Evolutionary conservation across 805 yeast genomes (phyloP).

Genomic region (Cyberlindnera maritima): DNA sequence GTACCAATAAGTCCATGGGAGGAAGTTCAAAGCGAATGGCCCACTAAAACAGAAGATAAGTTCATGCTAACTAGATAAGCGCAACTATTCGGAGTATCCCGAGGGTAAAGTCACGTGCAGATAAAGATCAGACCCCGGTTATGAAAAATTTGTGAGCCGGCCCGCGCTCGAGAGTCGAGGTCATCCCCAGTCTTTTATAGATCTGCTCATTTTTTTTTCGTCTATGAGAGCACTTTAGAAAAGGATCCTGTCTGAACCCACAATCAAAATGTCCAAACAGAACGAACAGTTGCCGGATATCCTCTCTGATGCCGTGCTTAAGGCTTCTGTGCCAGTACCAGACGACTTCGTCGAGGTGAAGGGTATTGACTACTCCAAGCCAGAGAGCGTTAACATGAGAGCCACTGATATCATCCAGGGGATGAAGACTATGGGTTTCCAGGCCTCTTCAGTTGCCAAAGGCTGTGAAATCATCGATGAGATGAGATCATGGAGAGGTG

Average conservation of each 20-base stretch:
- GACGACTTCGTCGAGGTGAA: conserved; percentile 72
- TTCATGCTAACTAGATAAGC: no score
- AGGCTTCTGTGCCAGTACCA: conserved; percentile 83
- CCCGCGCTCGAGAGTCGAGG: no score
- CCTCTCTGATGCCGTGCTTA: conserved; percentile 89
- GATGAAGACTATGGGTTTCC: conserved; percentile 97
- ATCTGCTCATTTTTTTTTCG: no score
- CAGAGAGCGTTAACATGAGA: conserved; percentile 68
- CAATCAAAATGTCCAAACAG: conserved; percentile 32
- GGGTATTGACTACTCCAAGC: conserved; percentile 87
- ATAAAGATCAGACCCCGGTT: conserved; percentile 11
- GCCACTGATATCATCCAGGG: conserved; percentile 77
- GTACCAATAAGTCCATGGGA: not conserved
- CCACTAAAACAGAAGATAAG: no score
- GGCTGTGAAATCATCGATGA: conserved; percentile 92
- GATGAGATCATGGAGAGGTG: conserved; percentile 94
- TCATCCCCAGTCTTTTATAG: not conserved
- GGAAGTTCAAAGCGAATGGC: not conserved
- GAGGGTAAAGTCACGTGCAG: conserved; percentile 14
- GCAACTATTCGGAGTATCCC: no score
- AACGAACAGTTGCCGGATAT: conserved; percentile 56
- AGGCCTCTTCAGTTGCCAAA: conserved; percentile 79
- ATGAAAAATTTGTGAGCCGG: conserved; percentile 15
- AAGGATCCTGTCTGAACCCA: not conserved
- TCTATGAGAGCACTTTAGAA: no score